Evolutionary conservation across 2,329 filamentous ascomycete species (phyloP).

Genomic region (Alternaria conjuncta): DNA sequence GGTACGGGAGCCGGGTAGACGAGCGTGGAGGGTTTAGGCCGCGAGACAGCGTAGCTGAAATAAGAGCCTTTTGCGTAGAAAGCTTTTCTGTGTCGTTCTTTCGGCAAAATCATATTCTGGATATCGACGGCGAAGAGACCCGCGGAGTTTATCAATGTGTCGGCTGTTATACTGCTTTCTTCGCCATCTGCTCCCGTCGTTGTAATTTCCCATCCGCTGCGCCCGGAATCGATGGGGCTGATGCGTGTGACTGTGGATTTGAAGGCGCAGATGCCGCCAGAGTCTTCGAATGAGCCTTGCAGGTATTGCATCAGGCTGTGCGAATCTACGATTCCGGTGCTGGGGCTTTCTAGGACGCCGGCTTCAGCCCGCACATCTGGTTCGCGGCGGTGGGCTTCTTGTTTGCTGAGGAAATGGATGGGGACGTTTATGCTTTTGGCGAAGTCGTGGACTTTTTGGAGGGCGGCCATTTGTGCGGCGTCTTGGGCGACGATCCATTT

Average conservation of each 20-base stretch:
- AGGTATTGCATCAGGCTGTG: constrained; percentile 85
- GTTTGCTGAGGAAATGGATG: constrained; percentile 69
- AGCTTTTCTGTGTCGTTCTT: constrained; percentile 62
- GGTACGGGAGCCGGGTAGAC: constrained; percentile 88
- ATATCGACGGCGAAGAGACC: constrained; percentile 78
- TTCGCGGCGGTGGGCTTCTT: constrained; percentile 70
- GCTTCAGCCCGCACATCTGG: constrained; percentile 75
- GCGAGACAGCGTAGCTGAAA: constrained; percentile 77
- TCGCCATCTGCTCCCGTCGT: constrained; percentile 49
- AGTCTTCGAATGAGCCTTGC: constrained; percentile 76
- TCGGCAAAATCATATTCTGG: constrained; percentile 79
- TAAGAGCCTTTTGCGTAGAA: constrained; percentile 96
- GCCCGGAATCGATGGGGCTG: constrained; percentile 59
- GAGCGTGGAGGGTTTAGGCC: constrained; percentile 72
- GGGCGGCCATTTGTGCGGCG: constrained; percentile 67
- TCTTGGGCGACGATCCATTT: constrained; percentile 97
- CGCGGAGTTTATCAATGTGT: constrained; percentile 83
- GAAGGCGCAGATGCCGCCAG: constrained; percentile 76
- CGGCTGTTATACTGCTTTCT: constrained; percentile 68
- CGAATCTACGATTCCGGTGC: constrained; percentile 89
- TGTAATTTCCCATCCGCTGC: constrained; percentile 72
- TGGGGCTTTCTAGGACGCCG: constrained; percentile 81
- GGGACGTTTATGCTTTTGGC: constrained; percentile 67
- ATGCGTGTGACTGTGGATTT: constrained; percentile 70
- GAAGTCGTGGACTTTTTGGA: constrained; percentile 64